Conservation (phyloP, 2,329 filamentous ascomycete species). For the Diaporthe caulivora region DNA sequence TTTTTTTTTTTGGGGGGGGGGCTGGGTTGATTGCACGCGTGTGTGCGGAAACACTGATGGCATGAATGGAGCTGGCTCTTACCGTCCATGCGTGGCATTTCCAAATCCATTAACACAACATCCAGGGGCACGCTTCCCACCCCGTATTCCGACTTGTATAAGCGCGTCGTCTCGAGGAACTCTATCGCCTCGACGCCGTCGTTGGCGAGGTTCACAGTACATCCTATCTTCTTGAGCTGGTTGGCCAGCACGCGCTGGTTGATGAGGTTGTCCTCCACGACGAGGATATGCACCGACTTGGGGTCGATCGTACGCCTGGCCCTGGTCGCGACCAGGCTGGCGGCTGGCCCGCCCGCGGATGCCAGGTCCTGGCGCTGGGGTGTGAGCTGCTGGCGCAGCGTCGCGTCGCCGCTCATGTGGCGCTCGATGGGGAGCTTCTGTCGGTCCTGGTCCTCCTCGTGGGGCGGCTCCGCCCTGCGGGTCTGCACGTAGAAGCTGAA, state of each 20-base stretch:
- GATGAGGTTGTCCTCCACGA: constrained; percentile 77
- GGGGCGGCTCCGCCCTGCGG: constrained; percentile 53
- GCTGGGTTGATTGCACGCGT: too few species aligned
- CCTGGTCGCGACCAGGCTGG: constrained; percentile 43
- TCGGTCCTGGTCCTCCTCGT: constrained; percentile 17
- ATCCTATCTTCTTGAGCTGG: constrained; percentile 70
- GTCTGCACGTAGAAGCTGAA: constrained; percentile 75
- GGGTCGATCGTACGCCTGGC: constrained; percentile 49
- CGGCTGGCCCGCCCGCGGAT: constrained; percentile 38
- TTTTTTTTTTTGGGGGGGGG: too few species aligned
- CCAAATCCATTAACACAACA: constrained; percentile 59
- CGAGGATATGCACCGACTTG: constrained; percentile 67
- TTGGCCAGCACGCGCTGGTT: constrained; percentile 78
- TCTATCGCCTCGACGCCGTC: constrained; percentile 71
- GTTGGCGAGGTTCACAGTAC: constrained; percentile 70
- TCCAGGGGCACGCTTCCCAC: constrained; percentile 47
- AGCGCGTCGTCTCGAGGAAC: constrained; percentile 51
- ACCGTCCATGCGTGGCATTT: constrained; percentile 63
- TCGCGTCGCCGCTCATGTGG: constrained; percentile 39
- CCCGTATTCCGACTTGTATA: constrained; percentile 41
- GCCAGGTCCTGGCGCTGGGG: constrained; percentile 46
- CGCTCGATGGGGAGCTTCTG: constrained; percentile 39
- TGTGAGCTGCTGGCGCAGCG: constrained; percentile 39
- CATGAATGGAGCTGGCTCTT: neutral
- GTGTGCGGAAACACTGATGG: too few species aligned